Evolutionary conservation across 108 stramenopile species (phyloP).

Genomic region (Thalassiosira profunda): DNA sequence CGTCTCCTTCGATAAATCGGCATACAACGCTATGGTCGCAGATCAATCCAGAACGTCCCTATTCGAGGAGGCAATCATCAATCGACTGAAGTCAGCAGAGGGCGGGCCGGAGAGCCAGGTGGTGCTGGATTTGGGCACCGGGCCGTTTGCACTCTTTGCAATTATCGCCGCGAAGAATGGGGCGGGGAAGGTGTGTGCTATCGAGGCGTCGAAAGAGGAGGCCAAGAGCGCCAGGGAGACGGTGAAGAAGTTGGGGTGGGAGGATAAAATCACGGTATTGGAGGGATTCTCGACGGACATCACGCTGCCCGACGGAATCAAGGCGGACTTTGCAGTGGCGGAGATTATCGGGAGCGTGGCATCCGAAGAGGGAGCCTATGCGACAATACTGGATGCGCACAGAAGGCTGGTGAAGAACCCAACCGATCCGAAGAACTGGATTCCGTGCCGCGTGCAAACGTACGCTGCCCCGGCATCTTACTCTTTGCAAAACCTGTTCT

Average conservation of each 20-base stretch:
- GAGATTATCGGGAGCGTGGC: slow-evolving; percentile 71
- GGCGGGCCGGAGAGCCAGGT: slow-evolving; percentile 35
- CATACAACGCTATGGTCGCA: slow-evolving; percentile 70
- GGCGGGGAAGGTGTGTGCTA: slow-evolving; percentile 70
- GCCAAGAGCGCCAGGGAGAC: slow-evolving; percentile 43
- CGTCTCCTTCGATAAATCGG: slow-evolving; percentile 64
- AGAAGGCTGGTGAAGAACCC: slow-evolving; percentile 59
- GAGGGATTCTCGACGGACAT: slow-evolving; percentile 77
- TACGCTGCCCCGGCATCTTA: slow-evolving; percentile 64
- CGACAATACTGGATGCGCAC: slow-evolving; percentile 63
- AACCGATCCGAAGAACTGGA: slow-evolving; percentile 47
- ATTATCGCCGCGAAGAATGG: slow-evolving; percentile 67
- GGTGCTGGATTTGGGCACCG: slow-evolving; percentile 77
- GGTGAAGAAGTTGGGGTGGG: slow-evolving; percentile 47
- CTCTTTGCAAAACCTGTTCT: slow-evolving; percentile 66
- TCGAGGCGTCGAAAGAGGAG: slow-evolving; percentile 64
- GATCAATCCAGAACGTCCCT: slow-evolving; percentile 64
- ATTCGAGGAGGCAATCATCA: slow-evolving; percentile 56
- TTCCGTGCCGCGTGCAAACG: slow-evolving; percentile 64
- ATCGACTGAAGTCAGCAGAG: slow-evolving; percentile 37
- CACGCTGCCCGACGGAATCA: slow-evolving; percentile 48
- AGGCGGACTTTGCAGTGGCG: slow-evolving; percentile 64
- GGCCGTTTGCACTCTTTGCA: slow-evolving; percentile 74
- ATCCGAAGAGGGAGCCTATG: slow-evolving; percentile 69
- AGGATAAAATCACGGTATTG: slow-evolving; percentile 55